Evolutionary conservation across 768 basidiomycete genomes (phyloP), one percentile per base, ranked within the genome.

Genomic region (Paxillus rubicundulus): DNA sequence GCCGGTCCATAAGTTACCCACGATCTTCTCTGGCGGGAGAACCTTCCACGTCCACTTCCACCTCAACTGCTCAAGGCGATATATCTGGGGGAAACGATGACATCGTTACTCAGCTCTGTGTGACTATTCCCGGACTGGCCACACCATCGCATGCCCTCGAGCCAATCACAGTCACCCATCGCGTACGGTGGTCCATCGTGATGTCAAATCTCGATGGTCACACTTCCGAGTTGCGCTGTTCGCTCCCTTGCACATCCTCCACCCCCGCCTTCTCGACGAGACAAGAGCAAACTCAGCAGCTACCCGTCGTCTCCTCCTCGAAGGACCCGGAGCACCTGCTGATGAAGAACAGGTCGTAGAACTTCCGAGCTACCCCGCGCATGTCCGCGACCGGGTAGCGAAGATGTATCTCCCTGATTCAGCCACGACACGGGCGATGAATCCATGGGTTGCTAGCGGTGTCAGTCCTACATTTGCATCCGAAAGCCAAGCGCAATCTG

Each of bases 221-320:
- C 65, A 86, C 85, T 3, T 95, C 92, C 9, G 93, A 98, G 68
- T 77, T 98, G n/a, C 85, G 94, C 14, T 98, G 96, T 69, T 93
- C 93, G 1, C 77, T 98, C 5, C 96, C 96, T 70, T 98, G 32
- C 83, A 90, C 63, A 78, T 98, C 44, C 85, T 98, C 20, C 86
- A 94, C 58, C 66, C 79, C 53, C 75, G 81, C 12, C 72, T 96
- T 1, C 75, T 89, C 14, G 77, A 85, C 13, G 94, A 97, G 65
- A 87, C 92, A 1, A 77, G 85, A 33, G 75, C 79, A 2, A 78
- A 84, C 21, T 87, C 92, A 4, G 76, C 84, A n/a, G 76, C 77
- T 5, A 92, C 92, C 0, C 82, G 94, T 17, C 82, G 87, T 9
- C 57, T 63, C 12, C 61, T 69, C 13, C 65, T 84, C 2, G 77